Evolutionary conservation across 768 basidiomycete genomes (phyloP).

Genomic region (Rubroboletus pulcherrimus): DNA sequence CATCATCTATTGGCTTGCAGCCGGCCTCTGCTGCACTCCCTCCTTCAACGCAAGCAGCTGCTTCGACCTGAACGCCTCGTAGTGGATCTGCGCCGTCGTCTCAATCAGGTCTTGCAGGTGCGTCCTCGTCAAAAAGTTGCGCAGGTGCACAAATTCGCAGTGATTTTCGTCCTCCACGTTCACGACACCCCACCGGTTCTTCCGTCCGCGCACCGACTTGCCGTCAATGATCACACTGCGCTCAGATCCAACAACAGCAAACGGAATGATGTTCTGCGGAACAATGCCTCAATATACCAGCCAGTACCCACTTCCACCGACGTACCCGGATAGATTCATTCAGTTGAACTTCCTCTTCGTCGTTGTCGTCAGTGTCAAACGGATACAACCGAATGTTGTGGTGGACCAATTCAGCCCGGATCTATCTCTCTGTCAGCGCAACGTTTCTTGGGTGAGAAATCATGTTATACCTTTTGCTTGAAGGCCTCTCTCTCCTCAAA

Average conservation of each 20-base stretch:
- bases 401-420: slow-evolving; percentile 87
- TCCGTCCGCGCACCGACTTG: slow-evolving; percentile 90
- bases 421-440: slow-evolving; percentile 44
- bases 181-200: slow-evolving; percentile 98
- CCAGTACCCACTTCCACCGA: slow-evolving; percentile 1
- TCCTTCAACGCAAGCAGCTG: slow-evolving; percentile 97
- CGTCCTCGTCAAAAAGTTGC: slow-evolving; percentile 96
- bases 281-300: neutral
- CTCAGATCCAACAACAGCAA: slow-evolving; percentile 97
- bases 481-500: slow-evolving; percentile 89
- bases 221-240: slow-evolving; percentile 93
- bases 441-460: neutral
- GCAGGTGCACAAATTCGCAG: slow-evolving; percentile 96
- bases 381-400: slow-evolving; percentile 95
- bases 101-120: slow-evolving; percentile 98
- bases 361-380: slow-evolving; percentile 94
- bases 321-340: slow-evolving; percentile 88
- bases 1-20: slow-evolving; percentile 30
- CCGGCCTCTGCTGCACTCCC: slow-evolving; percentile 72
- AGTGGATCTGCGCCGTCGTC: slow-evolving; percentile 98
- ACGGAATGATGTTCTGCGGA: slow-evolving; percentile 84
- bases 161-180: slow-evolving; percentile 96
- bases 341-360: slow-evolving; percentile 86
- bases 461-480: slow-evolving; percentile 73
- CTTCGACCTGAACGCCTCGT: slow-evolving; percentile 99